Evolutionary conservation across 768 basidiomycete genomes (phyloP).

Genomic region (Leucosporidium creatinivorum): DNA sequence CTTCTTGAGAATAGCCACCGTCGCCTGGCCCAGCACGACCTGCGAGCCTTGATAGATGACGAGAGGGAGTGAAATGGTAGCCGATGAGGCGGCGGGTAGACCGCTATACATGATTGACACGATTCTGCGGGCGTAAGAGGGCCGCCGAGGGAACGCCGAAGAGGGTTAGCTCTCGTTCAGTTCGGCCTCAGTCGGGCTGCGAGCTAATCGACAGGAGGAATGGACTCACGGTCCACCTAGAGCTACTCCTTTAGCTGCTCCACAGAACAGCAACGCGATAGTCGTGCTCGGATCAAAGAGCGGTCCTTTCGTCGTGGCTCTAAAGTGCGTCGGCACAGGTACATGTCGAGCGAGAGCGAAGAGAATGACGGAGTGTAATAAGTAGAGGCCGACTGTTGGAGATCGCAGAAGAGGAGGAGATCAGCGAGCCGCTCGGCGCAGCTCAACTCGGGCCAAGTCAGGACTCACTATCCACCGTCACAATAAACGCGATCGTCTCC

Average conservation of each 20-base stretch:
- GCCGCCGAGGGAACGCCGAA: background rate
- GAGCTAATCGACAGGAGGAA: too few relatives aligned
- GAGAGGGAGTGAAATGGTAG: constrained; percentile 37
- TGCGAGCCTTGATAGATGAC: constrained; percentile 39
- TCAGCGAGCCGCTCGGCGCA: background rate
- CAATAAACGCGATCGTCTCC: constrained; percentile 14
- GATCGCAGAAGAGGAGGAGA: constrained; percentile 5
- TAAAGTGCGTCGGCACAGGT: background rate
- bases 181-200: too few relatives aligned
- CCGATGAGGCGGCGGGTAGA: constrained; percentile 19
- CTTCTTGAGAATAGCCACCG: constrained; percentile 32
- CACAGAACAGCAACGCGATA: constrained; percentile 16
- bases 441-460: background rate
- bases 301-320: background rate
- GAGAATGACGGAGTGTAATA: constrained; percentile 10
- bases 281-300: constrained; percentile 13
- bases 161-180: background rate
- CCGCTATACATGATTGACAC: constrained; percentile 37
- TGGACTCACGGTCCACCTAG: constrained; percentile 19
- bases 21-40: constrained; percentile 35
- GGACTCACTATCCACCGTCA: background rate
- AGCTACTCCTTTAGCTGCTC: constrained; percentile 23
- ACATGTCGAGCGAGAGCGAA: constrained; percentile 17
- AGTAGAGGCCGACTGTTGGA: background rate
- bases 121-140: constrained; percentile 10